Percentiles rank a stretch among this genome's conserved stretches.
Evolutionary conservation across 805 yeast species (phyloP).

Genomic region (Hagleromyces aurorensis): DNA sequence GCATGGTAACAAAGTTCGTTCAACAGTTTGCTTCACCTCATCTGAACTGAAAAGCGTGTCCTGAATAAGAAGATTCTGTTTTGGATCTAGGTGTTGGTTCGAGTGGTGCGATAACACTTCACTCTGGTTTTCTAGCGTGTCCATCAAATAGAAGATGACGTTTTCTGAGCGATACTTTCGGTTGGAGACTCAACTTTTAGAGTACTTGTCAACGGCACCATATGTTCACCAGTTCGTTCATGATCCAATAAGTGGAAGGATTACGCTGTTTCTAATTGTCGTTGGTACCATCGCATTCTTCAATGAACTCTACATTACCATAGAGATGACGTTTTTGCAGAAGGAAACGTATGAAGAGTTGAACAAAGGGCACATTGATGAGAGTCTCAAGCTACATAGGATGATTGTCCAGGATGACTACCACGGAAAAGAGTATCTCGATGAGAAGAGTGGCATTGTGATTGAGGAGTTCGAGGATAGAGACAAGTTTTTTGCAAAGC

Average conservation of each 20-base stretch:
- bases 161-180: conserved; percentile 12
- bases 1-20: too few species aligned
- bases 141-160: too few species aligned
- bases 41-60: too few species aligned
- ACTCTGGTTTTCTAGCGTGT: too few species aligned
- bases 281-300: conserved; percentile 29
- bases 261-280: conserved; percentile 26
- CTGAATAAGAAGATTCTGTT: too few species aligned
- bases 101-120: too few species aligned
- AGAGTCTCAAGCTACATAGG: conserved; percentile 24
- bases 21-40: too few species aligned
- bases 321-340: conserved; percentile 29
- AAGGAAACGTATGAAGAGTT: conserved; percentile 29
- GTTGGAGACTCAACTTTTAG: conserved; percentile 16
- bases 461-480: conserved; percentile 37
- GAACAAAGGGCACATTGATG: conserved; percentile 26
- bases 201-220: conserved; percentile 10
- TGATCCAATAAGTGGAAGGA: conserved; percentile 28
- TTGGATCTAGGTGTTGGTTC: too few species aligned
- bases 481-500: conserved; percentile 61
- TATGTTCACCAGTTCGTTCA: conserved; percentile 22
- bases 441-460: conserved; percentile 27
- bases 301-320: conserved; percentile 28
- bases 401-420: conserved; percentile 28
- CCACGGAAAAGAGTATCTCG: conserved; percentile 27